Percentiles rank a stretch among this genome's conserved stretches.
phyloP scores from a whole-genome alignment of 2,329 filamentous ascomycete genomes.

The Plenodomus tracheiphilus region DNA sequence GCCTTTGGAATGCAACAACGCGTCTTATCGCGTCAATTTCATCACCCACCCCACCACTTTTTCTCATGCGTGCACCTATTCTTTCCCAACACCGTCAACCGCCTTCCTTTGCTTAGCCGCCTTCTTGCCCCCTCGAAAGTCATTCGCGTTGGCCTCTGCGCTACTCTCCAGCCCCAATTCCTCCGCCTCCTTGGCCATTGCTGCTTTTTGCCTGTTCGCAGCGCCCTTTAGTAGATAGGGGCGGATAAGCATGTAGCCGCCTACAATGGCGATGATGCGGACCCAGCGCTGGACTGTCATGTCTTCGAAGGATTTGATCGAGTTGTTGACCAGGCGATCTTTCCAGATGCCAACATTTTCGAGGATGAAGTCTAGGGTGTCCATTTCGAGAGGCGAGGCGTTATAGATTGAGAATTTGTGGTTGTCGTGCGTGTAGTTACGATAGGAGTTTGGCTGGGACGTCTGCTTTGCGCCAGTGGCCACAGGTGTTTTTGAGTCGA shows the following conservation, averaged over 20 bases:
- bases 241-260: slow-evolving; percentile 70
- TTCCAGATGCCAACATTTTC: slow-evolving; percentile 37
- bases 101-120: slow-evolving; percentile 13
- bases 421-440: slow-evolving; percentile 1
- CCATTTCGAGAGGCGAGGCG: slow-evolving; percentile 10
- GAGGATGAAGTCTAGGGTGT: slow-evolving; percentile 17
- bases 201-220: slow-evolving; percentile 64
- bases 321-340: slow-evolving; percentile 46
- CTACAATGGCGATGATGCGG: slow-evolving; percentile 70
- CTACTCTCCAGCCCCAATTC: slow-evolving; percentile 44
- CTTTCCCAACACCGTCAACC: slow-evolving; percentile 31
- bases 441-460: background rate
- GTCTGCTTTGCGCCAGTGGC: background rate
- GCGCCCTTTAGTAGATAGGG: slow-evolving; percentile 73
- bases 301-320: slow-evolving; percentile 47
- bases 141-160: slow-evolving; percentile 35
- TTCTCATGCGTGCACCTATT: background rate
- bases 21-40: background rate
- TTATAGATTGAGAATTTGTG: too few species aligned
- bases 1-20: slow-evolving; percentile 8
- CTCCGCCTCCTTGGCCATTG: slow-evolving; percentile 59
- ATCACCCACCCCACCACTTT: background rate
- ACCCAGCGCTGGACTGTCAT: slow-evolving; percentile 57
- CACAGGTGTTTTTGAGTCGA: too few species aligned
- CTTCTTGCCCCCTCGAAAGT: slow-evolving; percentile 32